phyloP scores from a whole-genome alignment of 768 basidiomycete genomes.

The Auricularia heimuer region DNA sequence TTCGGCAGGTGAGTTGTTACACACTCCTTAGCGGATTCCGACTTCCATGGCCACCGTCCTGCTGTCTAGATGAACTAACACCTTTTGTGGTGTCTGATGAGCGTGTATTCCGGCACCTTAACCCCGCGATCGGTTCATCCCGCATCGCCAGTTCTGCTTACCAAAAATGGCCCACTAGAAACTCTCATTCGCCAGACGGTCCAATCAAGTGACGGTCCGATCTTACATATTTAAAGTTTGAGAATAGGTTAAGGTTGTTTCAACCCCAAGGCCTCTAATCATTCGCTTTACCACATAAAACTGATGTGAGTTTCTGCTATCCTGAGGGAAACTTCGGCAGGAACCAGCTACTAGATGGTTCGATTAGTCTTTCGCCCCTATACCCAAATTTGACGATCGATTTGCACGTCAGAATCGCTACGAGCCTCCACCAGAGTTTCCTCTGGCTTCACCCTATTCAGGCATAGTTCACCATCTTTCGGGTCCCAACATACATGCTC shows the following conservation, averaged over 20 bases:
- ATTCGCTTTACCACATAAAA: slow-evolving; percentile 67
- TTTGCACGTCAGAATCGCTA: slow-evolving; percentile 96
- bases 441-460: slow-evolving; percentile 90
- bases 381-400: slow-evolving; percentile 92
- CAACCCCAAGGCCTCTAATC: slow-evolving; percentile 86
- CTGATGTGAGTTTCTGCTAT: slow-evolving; percentile 54
- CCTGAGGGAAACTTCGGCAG: slow-evolving; percentile 82
- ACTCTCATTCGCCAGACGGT: slow-evolving; percentile 34
- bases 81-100: too few relatives aligned
- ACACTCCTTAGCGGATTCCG: too few relatives aligned
- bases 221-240: slow-evolving; percentile 61
- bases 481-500: slow-evolving; percentile 81
- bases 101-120: slow-evolving; percentile 69
- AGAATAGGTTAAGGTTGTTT: slow-evolving; percentile 82
- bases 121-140: slow-evolving; percentile 63
- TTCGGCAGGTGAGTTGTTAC: too few relatives aligned
- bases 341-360: slow-evolving; percentile 92
- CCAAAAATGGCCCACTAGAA: slow-evolving; percentile 68
- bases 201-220: slow-evolving; percentile 39
- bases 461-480: slow-evolving; percentile 87
- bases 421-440: slow-evolving; percentile 94
- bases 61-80: too few relatives aligned
- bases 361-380: slow-evolving; percentile 95
- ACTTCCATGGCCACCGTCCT: too few relatives aligned
- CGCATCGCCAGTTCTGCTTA: slow-evolving; percentile 65